A percentile compares a stretch with the other conserved stretches of the same genome.
phyloP scores from a whole-genome alignment of 352 stramenopile genomes.

The Globisporangium solare region DNA sequence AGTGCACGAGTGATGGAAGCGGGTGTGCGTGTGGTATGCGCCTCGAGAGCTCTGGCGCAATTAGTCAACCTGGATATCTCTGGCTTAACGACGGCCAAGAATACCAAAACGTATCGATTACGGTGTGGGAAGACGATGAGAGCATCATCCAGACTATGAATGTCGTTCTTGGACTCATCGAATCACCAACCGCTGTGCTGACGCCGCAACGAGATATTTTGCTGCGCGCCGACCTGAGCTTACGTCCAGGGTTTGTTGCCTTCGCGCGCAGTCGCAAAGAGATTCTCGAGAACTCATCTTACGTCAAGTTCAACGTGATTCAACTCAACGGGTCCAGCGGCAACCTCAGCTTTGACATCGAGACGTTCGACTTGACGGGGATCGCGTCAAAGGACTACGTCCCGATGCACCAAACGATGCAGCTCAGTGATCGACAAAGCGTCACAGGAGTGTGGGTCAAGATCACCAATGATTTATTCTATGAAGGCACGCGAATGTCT shows the following conservation, averaged over 20 bases:
- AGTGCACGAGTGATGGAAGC: slow-evolving; percentile 8
- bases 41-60: slow-evolving; percentile 12
- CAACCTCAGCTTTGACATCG: slow-evolving; percentile 26
- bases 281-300: slow-evolving; percentile 32
- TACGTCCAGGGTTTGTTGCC: slow-evolving; percentile 23
- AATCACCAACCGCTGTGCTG: slow-evolving; percentile 5
- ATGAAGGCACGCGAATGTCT: slow-evolving; percentile 26
- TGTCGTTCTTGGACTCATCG: slow-evolving; percentile 20
- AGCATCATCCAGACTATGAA: slow-evolving; percentile 16
- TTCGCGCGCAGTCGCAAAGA: slow-evolving; percentile 24
- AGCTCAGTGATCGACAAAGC: slow-evolving; percentile 33
- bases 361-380: slow-evolving; percentile 44
- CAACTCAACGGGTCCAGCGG: slow-evolving; percentile 48
- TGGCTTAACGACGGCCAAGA: slow-evolving; percentile 44
- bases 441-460: slow-evolving; percentile 30
- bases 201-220: slow-evolving; percentile 20
- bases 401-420: slow-evolving; percentile 15
- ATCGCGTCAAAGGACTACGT: slow-evolving; percentile 33
- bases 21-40: slow-evolving; percentile 36
- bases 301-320: slow-evolving; percentile 35
- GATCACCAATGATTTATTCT: slow-evolving; percentile 43
- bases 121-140: slow-evolving; percentile 33
- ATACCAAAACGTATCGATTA: slow-evolving; percentile 26
- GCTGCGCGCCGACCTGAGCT: slow-evolving; percentile 23
- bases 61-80: slow-evolving; percentile 18